Base-by-base conservation (phyloP, 2,329 filamentous ascomycete genomes). In the Canariomyces notabilis region DNA sequence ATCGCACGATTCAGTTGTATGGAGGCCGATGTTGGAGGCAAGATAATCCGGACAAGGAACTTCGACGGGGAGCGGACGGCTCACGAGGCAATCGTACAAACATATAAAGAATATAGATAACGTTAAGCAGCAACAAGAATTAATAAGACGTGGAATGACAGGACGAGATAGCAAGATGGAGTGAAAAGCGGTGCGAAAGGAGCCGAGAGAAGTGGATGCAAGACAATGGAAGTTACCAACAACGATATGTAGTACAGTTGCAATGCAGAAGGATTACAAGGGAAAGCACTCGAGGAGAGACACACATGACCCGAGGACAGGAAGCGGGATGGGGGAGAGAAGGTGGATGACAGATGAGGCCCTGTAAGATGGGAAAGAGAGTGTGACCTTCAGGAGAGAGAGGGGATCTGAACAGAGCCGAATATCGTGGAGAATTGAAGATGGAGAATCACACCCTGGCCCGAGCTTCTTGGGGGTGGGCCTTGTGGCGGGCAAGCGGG, bases 341-440 rank as follows among this genome's bases (percentile, higher is more conserved):
- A 34, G 33, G 5, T 35, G 37, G 22, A 36, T 31, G 19, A 37
- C 29, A 34, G 39, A 21, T 33, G 34, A 26, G 20, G 16, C 11
- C 6, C 6, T 6, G 11, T 26, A 11, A 11, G 22, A 26, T 26
- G 22, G 22, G 22, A 26, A 6, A 11, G 22, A 11, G 26, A 29
- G 9, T 8, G 26, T 9, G 14, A 29, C 7, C 9, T 4, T 9
- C 31, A 19, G 35, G 2, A 23, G 41, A 37, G n/a, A 18, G 35
- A n/a, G n/a, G 29, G 34, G 42, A 37, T 23, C 20, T 22, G 23
- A 29, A 32, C 14, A 22, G 33, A 31, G 38, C 21, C 36, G 37
- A 37, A 31, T 23, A 42, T 42, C 47, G 43, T 42, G 42, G 42
- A 39, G 48, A 38, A 18, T 34, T 29, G 18, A 36, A 44, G 23